A percentile compares a stretch with the other conserved stretches of the same genome.
phyloP scores from a whole-genome alignment of 1,284 basidiomycete genomes.

The Phellinidium pouzarii region DNA sequence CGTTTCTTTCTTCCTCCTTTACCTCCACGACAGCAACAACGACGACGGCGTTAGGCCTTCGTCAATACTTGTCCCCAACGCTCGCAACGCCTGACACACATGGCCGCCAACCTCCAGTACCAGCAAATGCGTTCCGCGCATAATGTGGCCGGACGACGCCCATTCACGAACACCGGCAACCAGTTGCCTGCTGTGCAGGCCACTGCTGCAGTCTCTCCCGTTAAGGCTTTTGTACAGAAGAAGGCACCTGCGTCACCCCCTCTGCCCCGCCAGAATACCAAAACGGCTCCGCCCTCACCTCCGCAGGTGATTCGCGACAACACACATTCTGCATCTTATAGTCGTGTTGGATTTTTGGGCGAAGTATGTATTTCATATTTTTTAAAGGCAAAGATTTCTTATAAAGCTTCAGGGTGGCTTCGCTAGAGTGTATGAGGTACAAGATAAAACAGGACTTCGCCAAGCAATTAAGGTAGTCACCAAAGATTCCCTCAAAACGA shows the following conservation, averaged over 20 bases:
- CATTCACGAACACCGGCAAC: constrained; percentile 18
- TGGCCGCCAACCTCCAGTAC: constrained; percentile 15
- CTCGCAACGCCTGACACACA: not conserved
- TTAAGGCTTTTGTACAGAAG: constrained; percentile 5
- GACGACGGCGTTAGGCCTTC: constrained; percentile 18
- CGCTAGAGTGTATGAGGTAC: constrained; percentile 85
- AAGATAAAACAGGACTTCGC: constrained; percentile 55
- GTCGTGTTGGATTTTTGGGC: constrained; percentile 75
- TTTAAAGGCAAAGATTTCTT: constrained; percentile 15
- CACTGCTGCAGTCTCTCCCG: not conserved
- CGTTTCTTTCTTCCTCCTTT: constrained; percentile 2
- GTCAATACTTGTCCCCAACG: not conserved
- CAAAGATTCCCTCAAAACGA: constrained; percentile 77
- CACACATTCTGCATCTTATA: constrained; percentile 49
- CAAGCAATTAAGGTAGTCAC: constrained; percentile 88
- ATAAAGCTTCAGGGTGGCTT: constrained; percentile 67
- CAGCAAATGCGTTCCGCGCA: constrained; percentile 10
- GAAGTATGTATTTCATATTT: constrained; percentile 51
- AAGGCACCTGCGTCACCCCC: constrained; percentile 50
- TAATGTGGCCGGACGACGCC: constrained; percentile 9
- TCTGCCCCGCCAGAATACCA: constrained; percentile 71
- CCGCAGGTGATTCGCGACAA: constrained; percentile 73
- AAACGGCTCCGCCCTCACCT: constrained; percentile 75
- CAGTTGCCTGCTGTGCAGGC: constrained; percentile 7
- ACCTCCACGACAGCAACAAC: constrained; percentile 2